phyloP scores from a whole-genome alignment of 768 basidiomycete genomes.

The Rhizopogon vinicolor region DNA sequence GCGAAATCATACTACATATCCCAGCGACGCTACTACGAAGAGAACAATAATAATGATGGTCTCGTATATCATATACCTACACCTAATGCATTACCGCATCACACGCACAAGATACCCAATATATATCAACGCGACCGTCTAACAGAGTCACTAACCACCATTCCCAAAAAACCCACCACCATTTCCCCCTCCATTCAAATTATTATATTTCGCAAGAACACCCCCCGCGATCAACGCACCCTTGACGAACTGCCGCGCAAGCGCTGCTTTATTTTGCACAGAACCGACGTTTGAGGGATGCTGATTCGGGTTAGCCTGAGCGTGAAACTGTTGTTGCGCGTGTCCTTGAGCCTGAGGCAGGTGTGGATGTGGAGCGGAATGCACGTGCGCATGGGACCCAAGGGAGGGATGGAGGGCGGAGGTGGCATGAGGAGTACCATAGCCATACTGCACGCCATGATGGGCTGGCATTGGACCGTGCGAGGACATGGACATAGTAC shows the following conservation, averaged over 20 bases:
- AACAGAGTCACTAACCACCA: not conserved
- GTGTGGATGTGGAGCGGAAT: not conserved
- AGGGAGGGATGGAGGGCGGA: not conserved
- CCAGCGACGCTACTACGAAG: too few relatives aligned
- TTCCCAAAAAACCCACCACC: not conserved
- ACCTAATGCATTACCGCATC: too few relatives aligned
- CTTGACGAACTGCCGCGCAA: not conserved
- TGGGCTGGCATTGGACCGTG: not conserved
- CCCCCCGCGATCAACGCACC: not conserved
- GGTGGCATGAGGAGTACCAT: not conserved
- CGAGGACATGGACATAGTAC: not conserved
- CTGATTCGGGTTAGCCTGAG: not conserved
- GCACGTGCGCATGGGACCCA: not conserved
- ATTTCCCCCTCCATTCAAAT: not conserved
- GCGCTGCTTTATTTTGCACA: not conserved
- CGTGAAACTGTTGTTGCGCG: too few relatives aligned
- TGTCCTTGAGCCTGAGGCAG: not conserved
- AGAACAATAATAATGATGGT: too few relatives aligned
- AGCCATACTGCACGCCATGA: not conserved
- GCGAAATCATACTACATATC: too few relatives aligned
- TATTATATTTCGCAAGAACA: not conserved
- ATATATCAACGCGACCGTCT: too few relatives aligned
- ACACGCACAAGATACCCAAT: too few relatives aligned
- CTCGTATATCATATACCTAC: too few relatives aligned
- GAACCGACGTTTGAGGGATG: not conserved